Evolutionary conservation across 352 stramenopile species (phyloP), one percentile per base, ranked within the genome.

Genomic region (Pythium folliculosum): DNA sequence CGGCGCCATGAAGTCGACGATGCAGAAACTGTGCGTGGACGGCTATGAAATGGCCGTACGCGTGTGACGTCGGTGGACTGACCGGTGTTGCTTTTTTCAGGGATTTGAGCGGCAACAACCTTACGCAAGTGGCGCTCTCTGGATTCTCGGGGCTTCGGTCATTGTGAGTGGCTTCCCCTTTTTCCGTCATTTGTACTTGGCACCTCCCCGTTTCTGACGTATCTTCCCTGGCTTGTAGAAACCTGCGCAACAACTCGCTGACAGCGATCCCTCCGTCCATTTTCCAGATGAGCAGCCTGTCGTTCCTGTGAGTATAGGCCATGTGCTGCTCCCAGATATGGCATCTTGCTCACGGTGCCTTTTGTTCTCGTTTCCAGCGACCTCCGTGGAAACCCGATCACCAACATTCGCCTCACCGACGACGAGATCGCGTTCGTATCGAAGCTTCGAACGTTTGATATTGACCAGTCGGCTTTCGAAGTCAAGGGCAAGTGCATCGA

Each of bases 351-450:
- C 27, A 43, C 21, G n/a, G 4, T 38, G 10, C 10, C 16, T 44
- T 22, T 44, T 43, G 17, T 50, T 32, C 6, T 17, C 17, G 2
- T 23, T 23, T 10, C 2, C 17, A 73, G 67, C 23, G 60, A 73
- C 25, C 58, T 75, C 10, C 48, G 62, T 47, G 68, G 57, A 1
- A 75, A 75, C 37, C 50, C 61, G 19, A 67, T 75, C 57, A 37
- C 32, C 0, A 67, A 67, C 22, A 2, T 67, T 27, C 62, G 12
- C 13, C 37, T 70, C 25, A 65, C 61, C 0, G 45, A 63, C 7
- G 38, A 8, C 2, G 61, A 70, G 30, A 49, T 63, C 22, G 38
- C 19, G n/a, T 75, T 75, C 48, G 37, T 75, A 3, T 63, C 58
- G 4, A 48, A 60, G 27, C 60, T 74, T 7, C 48, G 50, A 0